A percentile compares a stretch with the other conserved stretches of the same genome.
These are phyloP conservation scores for Nannochloris sp. DNA, from an alignment of 139 green algal genomes.

Conservation along the genomic window DNA sequence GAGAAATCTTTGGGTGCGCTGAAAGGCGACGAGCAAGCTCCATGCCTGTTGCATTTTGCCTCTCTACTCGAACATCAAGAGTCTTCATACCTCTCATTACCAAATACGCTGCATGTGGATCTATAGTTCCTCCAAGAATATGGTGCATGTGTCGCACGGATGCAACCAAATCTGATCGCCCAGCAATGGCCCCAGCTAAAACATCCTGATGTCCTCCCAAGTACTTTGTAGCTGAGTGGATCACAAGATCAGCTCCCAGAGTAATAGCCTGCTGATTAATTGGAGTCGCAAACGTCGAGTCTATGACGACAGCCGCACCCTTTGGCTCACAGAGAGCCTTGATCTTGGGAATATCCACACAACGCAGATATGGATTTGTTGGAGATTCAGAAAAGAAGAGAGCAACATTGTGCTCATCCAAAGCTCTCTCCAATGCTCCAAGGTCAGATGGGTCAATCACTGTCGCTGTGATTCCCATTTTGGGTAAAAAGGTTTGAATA, in stretches of 20 bases:
- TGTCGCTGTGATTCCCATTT: conserved; percentile 89
- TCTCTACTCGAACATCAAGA: conserved; percentile 80
- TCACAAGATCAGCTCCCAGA: conserved; percentile 93
- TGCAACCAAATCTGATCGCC: conserved; percentile 65
- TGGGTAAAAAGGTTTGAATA: conserved; percentile 95
- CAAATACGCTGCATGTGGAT: conserved; percentile 93
- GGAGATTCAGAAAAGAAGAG: conserved; percentile 98
- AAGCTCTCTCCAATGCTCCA: conserved; percentile 51
- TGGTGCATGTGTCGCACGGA: conserved; percentile 89
- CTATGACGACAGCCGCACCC: conserved; percentile 81
- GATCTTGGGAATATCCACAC: conserved; percentile 88
- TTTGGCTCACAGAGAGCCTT: conserved; percentile 59
- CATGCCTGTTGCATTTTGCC: conserved; percentile 66
- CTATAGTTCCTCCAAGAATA: conserved; percentile 92
- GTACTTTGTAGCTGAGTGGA: conserved; percentile 98
- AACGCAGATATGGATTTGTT: conserved; percentile 98
- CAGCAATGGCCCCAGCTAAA: conserved; percentile 78
- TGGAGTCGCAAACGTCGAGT: conserved; percentile 94
- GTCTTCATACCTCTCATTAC: conserved; percentile 97
- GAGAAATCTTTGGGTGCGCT: conserved; percentile 62
- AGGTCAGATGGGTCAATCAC: conserved; percentile 96
- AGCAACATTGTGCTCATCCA: conserved; percentile 57
- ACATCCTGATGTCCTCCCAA: conserved; percentile 98
- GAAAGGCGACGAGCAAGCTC: conserved; percentile 66
- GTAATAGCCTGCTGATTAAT: conserved; percentile 75